Evolutionary conservation across 2,329 filamentous ascomycete genomes (phyloP).

Genomic region (Pleomassaria siparia): DNA sequence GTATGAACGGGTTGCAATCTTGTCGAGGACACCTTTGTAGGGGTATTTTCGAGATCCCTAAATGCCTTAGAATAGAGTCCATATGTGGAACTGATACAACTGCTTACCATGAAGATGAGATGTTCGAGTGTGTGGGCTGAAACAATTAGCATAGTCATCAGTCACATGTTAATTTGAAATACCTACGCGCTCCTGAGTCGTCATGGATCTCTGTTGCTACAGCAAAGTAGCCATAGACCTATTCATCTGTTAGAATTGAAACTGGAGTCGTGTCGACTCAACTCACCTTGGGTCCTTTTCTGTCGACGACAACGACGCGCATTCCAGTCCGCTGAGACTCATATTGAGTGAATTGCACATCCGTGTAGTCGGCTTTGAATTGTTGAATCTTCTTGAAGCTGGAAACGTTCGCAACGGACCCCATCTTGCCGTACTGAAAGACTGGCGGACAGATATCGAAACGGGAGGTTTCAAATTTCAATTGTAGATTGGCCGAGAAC

Average conservation of each 20-base stretch:
- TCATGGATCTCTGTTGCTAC: constrained; percentile 97
- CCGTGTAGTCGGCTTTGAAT: constrained; percentile 88
- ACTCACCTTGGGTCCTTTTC: constrained; percentile 77
- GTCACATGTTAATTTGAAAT: neutral
- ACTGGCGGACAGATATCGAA: constrained; percentile 5
- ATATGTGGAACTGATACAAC: neutral
- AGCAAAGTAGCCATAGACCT: constrained; percentile 86
- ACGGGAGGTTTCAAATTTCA: neutral
- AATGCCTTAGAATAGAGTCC: constrained; percentile 59
- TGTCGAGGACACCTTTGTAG: constrained; percentile 94
- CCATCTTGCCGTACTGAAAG: constrained; percentile 8
- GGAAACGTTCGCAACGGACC: constrained; percentile 22
- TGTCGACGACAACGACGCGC: constrained; percentile 88
- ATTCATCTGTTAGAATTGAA: neutral
- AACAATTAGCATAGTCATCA: constrained; percentile 9
- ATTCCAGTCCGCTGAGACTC: constrained; percentile 92
- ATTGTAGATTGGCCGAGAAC: constrained; percentile 9
- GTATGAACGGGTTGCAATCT: constrained; percentile 89
- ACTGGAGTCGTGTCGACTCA: neutral
- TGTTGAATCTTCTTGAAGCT: constrained; percentile 82
- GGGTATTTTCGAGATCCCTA: constrained; percentile 88
- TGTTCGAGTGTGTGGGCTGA: constrained; percentile 55
- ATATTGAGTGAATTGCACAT: constrained; percentile 89
- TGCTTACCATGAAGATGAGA: constrained; percentile 51
- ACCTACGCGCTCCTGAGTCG: constrained; percentile 78